Base-by-base conservation (phyloP, 345 rosid genomes). In the Clarkia xantiana region DNA sequence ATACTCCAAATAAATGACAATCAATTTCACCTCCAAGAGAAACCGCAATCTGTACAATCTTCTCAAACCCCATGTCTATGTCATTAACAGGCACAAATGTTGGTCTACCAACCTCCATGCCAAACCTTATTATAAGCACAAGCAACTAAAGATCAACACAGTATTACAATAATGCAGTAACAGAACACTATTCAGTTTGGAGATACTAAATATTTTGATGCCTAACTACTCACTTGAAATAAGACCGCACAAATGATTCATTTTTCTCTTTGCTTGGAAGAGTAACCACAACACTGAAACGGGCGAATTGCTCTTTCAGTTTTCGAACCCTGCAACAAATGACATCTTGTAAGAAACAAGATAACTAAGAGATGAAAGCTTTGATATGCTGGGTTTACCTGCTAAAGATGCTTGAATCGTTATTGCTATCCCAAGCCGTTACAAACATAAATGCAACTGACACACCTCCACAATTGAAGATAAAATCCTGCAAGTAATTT, bases 31-130 rank as follows among this genome's bases (percentile, higher is more conserved):
- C 81, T 14, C 96, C 89, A n/a, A 81, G 87, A 62, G 93, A 72
- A 41, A 68, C 79, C 59, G 94, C 93, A 55, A 84, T 74, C 66
- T 86, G 81, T 41, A 91, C 87, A 42, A 84, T 83, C 75, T 81
- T 91, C 63, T 86, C 98, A 51, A 91, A 91, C 19, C 98, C 96
- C 96, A 91, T 91, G 71, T 84, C 96, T 38, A 57, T 23, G 68
- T 91, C 98, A 54, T 62, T 77, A 68, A 81, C 94, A 20, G 75
- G 82, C 58, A 84, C 72, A 68, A 86, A 84, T 7, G 81, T 56
- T 55, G 98, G 96, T 65, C 66, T 84, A 48, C 98, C 96, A 59
- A 91, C 61, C 83, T 86, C 80, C 83, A 86, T 76, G 53, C 72
- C 80, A 53, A 67, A 64, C 56, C 96, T 91, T 66, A 18, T 38